Base-by-base conservation (phyloP, 371 early-diverging fungal species). In the Agmasoma carcini region DNA sequence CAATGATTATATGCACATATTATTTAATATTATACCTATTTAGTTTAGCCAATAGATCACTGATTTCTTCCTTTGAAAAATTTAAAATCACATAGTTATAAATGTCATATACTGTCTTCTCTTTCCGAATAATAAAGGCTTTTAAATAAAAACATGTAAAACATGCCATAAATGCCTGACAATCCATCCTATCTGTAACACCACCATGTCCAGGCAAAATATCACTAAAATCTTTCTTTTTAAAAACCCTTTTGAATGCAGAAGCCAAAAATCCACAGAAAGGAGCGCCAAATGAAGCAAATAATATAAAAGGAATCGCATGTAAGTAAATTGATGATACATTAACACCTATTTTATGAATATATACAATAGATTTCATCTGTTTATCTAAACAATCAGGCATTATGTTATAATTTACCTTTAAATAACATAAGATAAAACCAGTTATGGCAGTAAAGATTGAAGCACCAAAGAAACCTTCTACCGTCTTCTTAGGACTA, bases 241-340 rank as follows among this genome's bases (percentile, higher is more conserved):
- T 86, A 77, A 90, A 92, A 0, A 91, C 90, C 31, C 98, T 80
- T 75, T 97, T 97, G 47, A 66, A 65, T 2, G 87, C 96, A 66
- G 87, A 86, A 11, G 96, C 96, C 78, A 97, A 89, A 79, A 95
- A 93, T 2, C 98, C 98, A 37, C 92, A 91, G 77, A 97, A 91
- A 9, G 96, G 96, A 30, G 95, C 96, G 65, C 93, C 86, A 56
- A 91, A 68, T 1, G 90, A 88, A 1, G 95, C 91, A 77, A 91
- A 89, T 33, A 83, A 78, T 0, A 89, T 82, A 80, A 95, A 81
- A 14, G 83, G 74, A 25, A 93, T 71, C 25, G 84, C 78, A 68
- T 94, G 93, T 27, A 86, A 74, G 68, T 88, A 87, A 52, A 93
- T 75, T n/a, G 86, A 85, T 5, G 82, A 59, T 1, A 60, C 36